Conservation (phyloP, 148 eudicot genomes). For the Mesembryanthemum crystallinum region DNA sequence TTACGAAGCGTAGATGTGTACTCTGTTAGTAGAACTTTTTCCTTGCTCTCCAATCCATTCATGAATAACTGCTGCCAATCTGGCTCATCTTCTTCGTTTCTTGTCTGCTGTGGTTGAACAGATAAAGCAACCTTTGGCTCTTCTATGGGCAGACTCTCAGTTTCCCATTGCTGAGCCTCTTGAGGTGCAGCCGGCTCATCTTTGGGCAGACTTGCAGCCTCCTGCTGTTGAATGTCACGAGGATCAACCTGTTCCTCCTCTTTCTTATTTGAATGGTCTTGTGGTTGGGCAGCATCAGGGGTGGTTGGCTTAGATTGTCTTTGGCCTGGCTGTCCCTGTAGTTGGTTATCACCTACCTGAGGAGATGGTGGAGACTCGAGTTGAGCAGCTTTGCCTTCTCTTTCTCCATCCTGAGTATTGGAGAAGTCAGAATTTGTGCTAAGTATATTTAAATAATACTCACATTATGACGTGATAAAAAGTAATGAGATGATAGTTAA, state of each 20-base stretch:
- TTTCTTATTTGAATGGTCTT: neutral
- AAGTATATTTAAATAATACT: too few species aligned
- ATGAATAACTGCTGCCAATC: conserved; percentile 67
- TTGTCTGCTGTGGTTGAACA: conserved; percentile 11
- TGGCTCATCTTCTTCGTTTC: conserved; percentile 40
- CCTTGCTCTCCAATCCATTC: conserved; percentile 65
- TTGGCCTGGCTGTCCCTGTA: neutral
- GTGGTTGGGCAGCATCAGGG: conserved; percentile 13
- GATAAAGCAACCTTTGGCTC: conserved; percentile 9
- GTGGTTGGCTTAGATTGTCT: conserved; percentile 6
- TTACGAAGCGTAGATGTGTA: conserved; percentile 60
- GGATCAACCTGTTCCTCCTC: conserved; percentile 14
- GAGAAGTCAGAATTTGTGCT: too few species aligned
- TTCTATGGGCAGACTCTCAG: conserved; percentile 18
- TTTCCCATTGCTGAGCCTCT: conserved; percentile 18
- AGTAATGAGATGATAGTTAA: too few species aligned
- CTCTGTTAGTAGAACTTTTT: conserved; percentile 66
- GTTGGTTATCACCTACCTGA: neutral
- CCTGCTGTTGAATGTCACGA: conserved; percentile 9
- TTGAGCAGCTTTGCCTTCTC: conserved; percentile 5
- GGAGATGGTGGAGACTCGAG: conserved; percentile 3
- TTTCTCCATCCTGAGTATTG: conserved; percentile 5
- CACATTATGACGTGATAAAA: too few species aligned
- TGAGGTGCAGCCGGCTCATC: conserved; percentile 1
- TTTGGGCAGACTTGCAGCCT: conserved; percentile 12